Base-by-base conservation (phyloP, 345 rosid species). In the Eucalyptus erythrocorys region DNA sequence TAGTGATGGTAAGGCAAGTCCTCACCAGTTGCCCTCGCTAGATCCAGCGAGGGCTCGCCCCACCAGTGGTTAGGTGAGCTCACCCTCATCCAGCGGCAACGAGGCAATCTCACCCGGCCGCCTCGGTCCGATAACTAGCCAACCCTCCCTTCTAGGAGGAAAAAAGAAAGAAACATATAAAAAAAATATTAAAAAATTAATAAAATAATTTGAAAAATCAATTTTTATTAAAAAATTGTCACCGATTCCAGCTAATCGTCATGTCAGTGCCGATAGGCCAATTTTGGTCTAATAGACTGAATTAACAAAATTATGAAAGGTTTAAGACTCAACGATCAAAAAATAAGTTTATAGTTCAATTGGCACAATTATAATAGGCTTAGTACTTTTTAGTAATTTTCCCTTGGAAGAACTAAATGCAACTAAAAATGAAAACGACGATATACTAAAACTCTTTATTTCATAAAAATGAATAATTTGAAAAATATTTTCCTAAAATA, bases 301-400 rank as follows among this genome's bases (percentile, higher is more conserved):
- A 19, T 26, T 8, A 51, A 5, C 10, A 19, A 0, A 3, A 7
- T 51, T 19, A 19, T 51, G 7, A 51, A 51, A 51, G 0, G 0
- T 51, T 51, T 51, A 51, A 0, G 2, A 51, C 24, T 51, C 4
- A 19, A 51, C 2, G 1, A 19, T 4, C 0, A 51, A 51, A 51
- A 17, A 19, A 3, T 7, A 50, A 50, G 10, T 19, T 51, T 51
- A 51, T 19, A 1, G 0, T 1, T 3, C 0, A 51, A 19, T 51
- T 51, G 0, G 0, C 0, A 51, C 5, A 51, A 51, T 51, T 51
- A 7, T 0, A 51, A 51, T 51, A 21, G 0, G 0, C 8, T 51
- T 51, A 7, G 2, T 19, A 51, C 1, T 7, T 51, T 17, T 51
- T 51, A 0, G 4, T 3, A 19, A 51, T 19, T 51, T 51, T 51